Conservation (phyloP, 495 filamentous ascomycete species). For the Podospora bellae-mahoneyi region DNA sequence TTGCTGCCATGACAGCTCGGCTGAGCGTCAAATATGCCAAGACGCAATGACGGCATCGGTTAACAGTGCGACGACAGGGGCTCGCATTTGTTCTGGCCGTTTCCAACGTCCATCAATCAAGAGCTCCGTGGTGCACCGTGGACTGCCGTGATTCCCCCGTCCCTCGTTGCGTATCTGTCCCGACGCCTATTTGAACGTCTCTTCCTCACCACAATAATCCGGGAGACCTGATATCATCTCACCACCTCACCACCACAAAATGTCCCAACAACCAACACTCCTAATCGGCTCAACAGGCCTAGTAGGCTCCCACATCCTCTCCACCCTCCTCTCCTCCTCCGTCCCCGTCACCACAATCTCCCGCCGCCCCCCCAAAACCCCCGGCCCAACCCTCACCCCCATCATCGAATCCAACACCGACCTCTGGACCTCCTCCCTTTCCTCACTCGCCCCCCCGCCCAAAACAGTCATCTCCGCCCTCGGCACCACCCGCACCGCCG, state of each 20-base stretch:
- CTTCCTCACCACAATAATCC: too few relatives aligned
- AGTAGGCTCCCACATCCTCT: conserved; percentile 55
- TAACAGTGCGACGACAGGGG: neutral
- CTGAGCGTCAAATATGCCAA: neutral
- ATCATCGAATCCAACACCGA: conserved; percentile 45
- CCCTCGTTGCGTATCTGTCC: neutral
- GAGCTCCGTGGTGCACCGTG: neutral
- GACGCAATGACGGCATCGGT: conserved; percentile 3
- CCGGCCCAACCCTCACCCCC: conserved; percentile 50
- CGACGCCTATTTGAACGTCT: neutral
- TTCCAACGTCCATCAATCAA: neutral
- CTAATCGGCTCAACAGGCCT: conserved; percentile 58
- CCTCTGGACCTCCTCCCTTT: conserved; percentile 56
- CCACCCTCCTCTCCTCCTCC: conserved; percentile 48
- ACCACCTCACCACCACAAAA: neutral
- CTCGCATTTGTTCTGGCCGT: neutral
- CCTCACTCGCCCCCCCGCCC: conserved; percentile 53
- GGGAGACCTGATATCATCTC: neutral
- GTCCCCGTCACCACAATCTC: conserved; percentile 55
- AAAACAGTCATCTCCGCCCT: conserved; percentile 61
- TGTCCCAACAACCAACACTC: conserved; percentile 36
- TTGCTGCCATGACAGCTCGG: too few relatives aligned
- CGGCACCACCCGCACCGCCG: conserved; percentile 62
- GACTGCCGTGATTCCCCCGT: neutral
- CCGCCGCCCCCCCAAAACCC: conserved; percentile 47